Conservation (phyloP, 2,329 filamentous ascomycete species). For the Fusarium bactridioides region DNA sequence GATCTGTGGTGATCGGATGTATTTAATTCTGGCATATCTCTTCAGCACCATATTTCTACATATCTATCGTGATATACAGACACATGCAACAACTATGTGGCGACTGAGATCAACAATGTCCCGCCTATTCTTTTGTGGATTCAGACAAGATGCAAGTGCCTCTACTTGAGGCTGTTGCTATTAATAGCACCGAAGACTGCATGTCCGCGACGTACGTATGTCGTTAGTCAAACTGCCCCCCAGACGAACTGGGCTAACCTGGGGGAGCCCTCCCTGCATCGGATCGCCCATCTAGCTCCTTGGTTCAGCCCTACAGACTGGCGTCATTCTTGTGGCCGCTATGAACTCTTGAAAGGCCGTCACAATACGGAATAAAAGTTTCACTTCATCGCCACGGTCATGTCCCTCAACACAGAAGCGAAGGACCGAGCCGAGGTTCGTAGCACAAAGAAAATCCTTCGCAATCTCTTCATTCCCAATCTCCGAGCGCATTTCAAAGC, state of each 20-base stretch:
- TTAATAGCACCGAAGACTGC: neutral
- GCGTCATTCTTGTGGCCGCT: neutral
- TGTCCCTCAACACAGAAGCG: neutral
- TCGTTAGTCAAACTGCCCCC: neutral
- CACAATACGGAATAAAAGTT: neutral
- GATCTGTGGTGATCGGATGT: rapidly evolving
- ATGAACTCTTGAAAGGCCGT: neutral
- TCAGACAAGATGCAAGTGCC: no score
- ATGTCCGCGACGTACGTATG: neutral
- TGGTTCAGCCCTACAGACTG: constrained; percentile 3
- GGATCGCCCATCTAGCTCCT: neutral
- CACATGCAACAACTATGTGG: neutral
- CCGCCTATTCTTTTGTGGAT: neutral
- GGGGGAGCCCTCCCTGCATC: neutral
- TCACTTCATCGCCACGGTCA: neutral
- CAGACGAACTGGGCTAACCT: neutral
- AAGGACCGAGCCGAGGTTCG: neutral
- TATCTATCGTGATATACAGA: neutral
- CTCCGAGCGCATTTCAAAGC: constrained; percentile 2
- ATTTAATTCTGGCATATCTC: neutral
- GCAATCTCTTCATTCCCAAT: neutral
- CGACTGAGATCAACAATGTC: rapidly evolving
- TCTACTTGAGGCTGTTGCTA: neutral
- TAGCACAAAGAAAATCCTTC: neutral
- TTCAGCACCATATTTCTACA: neutral